A percentile compares a stretch with the other conserved stretches of the same genome.
Conservation (phyloP, 208 protist genomes). For the Trichomonas gallinae region DNA sequence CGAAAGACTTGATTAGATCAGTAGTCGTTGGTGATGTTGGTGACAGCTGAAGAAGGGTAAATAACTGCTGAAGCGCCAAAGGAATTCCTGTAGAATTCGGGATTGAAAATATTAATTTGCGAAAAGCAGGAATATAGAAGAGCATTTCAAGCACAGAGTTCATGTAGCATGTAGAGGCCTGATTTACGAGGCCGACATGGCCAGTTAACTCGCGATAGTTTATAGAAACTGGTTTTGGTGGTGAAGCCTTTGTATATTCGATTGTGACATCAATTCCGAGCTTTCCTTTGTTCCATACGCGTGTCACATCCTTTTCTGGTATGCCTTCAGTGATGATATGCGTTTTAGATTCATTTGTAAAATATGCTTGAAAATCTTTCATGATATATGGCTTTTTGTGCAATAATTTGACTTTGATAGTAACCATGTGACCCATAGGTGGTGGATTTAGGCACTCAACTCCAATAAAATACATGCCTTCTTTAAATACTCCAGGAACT, state of each 20-base stretch:
- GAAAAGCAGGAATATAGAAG: neutral
- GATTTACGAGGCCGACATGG: neutral
- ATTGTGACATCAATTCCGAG: neutral
- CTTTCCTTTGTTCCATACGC: neutral
- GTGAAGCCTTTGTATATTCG: neutral
- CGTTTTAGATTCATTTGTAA: neutral
- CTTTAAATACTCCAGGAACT: neutral
- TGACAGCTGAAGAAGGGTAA: neutral
- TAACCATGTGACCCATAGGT: neutral
- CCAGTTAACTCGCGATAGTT: neutral
- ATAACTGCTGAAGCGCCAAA: neutral
- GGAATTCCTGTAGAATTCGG: neutral
- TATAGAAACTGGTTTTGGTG: neutral
- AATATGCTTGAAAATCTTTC: neutral
- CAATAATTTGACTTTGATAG: neutral
- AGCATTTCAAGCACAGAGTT: neutral
- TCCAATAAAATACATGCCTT: neutral
- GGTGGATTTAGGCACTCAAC: neutral
- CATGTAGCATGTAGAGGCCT: constrained; percentile 10
- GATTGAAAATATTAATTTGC: neutral
- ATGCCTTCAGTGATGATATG: neutral
- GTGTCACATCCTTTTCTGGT: neutral
- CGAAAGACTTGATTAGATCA: neutral
- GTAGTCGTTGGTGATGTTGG: neutral
- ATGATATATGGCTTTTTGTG: neutral